Conservation (phyloP, 257 asterid genomes). For the Ballota nigra region DNA sequence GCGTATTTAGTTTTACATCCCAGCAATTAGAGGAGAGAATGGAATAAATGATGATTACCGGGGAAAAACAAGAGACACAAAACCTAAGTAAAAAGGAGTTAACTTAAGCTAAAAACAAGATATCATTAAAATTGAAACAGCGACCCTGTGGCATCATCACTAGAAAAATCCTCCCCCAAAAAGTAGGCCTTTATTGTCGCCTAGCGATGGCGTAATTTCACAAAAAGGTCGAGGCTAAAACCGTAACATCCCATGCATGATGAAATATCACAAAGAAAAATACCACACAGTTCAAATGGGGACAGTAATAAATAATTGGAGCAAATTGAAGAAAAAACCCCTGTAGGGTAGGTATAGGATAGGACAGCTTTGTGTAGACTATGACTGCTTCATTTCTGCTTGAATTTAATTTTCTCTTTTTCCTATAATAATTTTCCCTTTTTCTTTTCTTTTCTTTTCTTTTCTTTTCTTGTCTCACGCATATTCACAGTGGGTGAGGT, state of each 20-base stretch:
- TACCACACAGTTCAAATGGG: conserved; percentile 8
- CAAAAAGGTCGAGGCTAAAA: conserved; percentile 28
- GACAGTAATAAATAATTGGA: conserved; percentile 21
- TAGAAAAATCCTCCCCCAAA: not conserved
- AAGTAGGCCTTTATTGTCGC: conserved; percentile 36
- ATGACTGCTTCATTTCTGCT: conserved; percentile 21
- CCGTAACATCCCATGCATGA: conserved; percentile 22
- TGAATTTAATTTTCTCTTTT: conserved; percentile 17
- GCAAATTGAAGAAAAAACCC: conserved; percentile 12
- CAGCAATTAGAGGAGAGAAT: too few relatives aligned
- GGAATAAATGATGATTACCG: not conserved
- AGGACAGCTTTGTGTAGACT: conserved; percentile 51
- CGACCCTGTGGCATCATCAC: conserved; percentile 35
- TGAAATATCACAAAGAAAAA: conserved; percentile 27
- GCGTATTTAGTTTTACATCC: too few relatives aligned
- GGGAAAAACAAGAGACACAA: not conserved
- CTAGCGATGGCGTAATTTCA: conserved; percentile 44
- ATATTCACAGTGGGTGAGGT: conserved; percentile 37
- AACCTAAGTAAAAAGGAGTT: conserved; percentile 16
- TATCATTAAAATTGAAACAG: conserved; percentile 29
- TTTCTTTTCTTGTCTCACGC: conserved; percentile 24
- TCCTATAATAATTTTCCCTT: not conserved
- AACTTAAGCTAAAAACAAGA: conserved; percentile 28
- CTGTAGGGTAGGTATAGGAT: conserved; percentile 55
- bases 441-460: not conserved